These are phyloP conservation scores for Mortierella alpina DNA, from an alignment of 192 early-diverging fungal species.

Conservation along the genomic window DNA sequence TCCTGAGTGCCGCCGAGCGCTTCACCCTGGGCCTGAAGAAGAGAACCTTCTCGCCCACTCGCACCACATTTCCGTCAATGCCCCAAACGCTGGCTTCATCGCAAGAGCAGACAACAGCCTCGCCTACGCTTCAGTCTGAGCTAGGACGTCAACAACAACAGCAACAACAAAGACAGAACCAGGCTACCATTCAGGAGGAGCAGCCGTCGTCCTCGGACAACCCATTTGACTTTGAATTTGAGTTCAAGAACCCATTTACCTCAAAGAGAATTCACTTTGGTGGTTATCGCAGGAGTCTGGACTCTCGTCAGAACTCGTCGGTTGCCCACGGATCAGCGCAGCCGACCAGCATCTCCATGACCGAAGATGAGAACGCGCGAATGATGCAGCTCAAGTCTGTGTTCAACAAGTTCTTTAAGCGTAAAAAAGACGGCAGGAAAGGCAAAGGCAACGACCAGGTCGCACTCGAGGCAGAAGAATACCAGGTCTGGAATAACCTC, in stretches of 20 bases:
- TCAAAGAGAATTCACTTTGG: slow-evolving; percentile 21
- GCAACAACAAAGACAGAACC: slow-evolving; percentile 2
- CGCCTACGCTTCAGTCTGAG: background rate
- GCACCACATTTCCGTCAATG: background rate
- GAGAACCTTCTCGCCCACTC: slow-evolving; percentile 13
- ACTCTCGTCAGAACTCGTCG: slow-evolving; percentile 7
- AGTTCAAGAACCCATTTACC: slow-evolving; percentile 12
- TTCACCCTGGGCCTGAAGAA: slow-evolving; percentile 15
- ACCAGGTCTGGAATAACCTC: slow-evolving; percentile 44
- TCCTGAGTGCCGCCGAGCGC: slow-evolving; percentile 9
- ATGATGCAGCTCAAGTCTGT: slow-evolving; percentile 37
- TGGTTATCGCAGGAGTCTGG: slow-evolving; percentile 33
- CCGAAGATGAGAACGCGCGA: slow-evolving; percentile 28
- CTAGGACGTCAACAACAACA: background rate
- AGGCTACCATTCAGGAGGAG: background rate
- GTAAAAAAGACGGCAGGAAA: slow-evolving; percentile 41
- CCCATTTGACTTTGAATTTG: slow-evolving; percentile 42
- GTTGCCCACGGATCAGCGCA: background rate
- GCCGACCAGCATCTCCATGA: background rate
- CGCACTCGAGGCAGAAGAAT: slow-evolving; percentile 33
- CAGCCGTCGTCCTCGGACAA: slow-evolving; percentile 13
- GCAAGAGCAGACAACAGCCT: background rate
- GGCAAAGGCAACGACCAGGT: slow-evolving; percentile 30
- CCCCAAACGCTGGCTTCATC: background rate
- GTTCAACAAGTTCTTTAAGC: slow-evolving; percentile 47